These are phyloP conservation scores for Clitopilus passeckerianus DNA, from an alignment of 768 basidiomycete species.

Conservation along the genomic window DNA sequence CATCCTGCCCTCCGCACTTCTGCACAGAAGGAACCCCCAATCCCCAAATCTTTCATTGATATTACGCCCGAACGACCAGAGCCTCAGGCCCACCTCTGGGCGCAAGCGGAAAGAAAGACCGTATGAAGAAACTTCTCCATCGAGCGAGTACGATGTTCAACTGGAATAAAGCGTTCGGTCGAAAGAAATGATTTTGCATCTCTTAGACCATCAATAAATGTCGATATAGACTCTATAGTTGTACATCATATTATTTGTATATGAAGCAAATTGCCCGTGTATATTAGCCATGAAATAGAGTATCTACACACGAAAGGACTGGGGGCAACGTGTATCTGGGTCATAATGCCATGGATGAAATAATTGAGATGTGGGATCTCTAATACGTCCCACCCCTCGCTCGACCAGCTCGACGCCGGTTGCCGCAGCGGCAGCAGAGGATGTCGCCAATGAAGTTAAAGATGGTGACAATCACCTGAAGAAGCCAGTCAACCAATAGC, in stretches of 20 bases:
- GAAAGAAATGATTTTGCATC: conserved; percentile 6
- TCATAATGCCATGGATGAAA: not conserved
- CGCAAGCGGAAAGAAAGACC: not conserved
- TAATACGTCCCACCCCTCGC: not conserved
- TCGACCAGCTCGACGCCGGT: not conserved
- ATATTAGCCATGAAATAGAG: not conserved
- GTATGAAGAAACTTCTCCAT: conserved; percentile 12
- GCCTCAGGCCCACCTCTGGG: not conserved
- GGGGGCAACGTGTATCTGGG: not conserved
- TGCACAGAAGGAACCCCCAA: not conserved
- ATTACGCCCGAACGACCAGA: conserved; percentile 24
- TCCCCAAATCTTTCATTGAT: conserved; percentile 31
- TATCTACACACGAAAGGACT: not conserved
- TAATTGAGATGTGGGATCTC: not conserved
- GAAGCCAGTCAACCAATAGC: not conserved
- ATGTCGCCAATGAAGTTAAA: conserved; percentile 40
- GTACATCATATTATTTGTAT: not conserved
- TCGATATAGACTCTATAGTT: too few species aligned
- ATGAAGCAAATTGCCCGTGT: not conserved
- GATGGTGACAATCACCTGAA: conserved; percentile 55
- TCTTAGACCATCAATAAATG: not conserved
- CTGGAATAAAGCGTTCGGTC: conserved; percentile 13
- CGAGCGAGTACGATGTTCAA: conserved; percentile 12
- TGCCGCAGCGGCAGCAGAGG: not conserved
- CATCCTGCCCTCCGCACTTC: conserved; percentile 1